Evolutionary conservation across 495 filamentous ascomycete species (phyloP).

Genomic region (Penicillium flavigenum): DNA sequence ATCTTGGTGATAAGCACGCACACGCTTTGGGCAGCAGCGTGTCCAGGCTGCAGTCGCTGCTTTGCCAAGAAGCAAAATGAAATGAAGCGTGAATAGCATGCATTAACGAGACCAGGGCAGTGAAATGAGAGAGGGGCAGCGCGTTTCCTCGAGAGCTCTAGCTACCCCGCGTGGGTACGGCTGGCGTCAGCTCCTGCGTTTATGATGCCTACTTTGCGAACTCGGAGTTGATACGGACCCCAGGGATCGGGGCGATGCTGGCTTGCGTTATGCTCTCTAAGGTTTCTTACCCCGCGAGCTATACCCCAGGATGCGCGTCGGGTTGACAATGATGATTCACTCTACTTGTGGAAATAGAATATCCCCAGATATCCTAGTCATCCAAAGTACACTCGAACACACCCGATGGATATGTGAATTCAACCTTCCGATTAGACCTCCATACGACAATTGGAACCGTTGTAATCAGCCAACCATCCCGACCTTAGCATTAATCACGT

Average conservation of each 20-base stretch:
- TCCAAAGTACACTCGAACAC: neutral
- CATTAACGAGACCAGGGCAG: conserved; percentile 1
- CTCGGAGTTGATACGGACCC: conserved; percentile 1
- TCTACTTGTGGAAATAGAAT: neutral
- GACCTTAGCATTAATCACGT: neutral
- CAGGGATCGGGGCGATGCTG: conserved; percentile 1
- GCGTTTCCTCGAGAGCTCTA: conserved; percentile 5
- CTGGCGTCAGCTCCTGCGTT: conserved; percentile 6
- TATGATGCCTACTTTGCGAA: conserved; percentile 3
- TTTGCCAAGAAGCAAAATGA: conserved; percentile 6
- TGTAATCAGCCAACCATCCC: neutral
- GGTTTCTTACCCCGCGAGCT: conserved; percentile 10
- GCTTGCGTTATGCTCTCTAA: neutral
- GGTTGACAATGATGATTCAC: neutral
- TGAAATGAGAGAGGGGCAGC: conserved; percentile 3
- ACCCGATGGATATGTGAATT: no score
- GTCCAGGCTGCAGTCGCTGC: neutral
- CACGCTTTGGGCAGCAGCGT: conserved; percentile 12
- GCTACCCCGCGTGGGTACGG: conserved; percentile 7
- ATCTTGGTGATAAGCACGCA: neutral
- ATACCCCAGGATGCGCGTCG: conserved; percentile 7
- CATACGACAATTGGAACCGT: neutral
- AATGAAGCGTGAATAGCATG: conserved; percentile 3
- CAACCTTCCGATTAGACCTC: neutral
- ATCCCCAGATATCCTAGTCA: neutral